Evolutionary conservation across 2,329 filamentous ascomycete species (phyloP).

Genomic region (Fusarium domesticum): DNA sequence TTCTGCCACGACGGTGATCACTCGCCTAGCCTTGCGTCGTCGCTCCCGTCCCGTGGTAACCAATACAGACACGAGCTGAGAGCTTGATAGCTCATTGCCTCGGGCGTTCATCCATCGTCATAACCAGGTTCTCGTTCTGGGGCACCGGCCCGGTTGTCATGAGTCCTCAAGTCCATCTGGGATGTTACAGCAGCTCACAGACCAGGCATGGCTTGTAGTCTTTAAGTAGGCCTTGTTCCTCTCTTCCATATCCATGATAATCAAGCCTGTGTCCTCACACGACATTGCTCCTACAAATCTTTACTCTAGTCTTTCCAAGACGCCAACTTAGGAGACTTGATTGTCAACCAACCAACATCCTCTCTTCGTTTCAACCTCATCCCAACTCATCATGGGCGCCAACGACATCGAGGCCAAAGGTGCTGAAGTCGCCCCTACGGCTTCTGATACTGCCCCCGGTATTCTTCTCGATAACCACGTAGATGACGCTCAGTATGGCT

Average conservation of each 20-base stretch:
- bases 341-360: not conserved
- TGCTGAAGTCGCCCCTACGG: slow-evolving; percentile 21
- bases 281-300: slow-evolving; percentile 14
- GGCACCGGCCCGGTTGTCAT: slow-evolving; percentile 23
- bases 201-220: slow-evolving; percentile 10
- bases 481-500: slow-evolving; percentile 30
- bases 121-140: slow-evolving; percentile 15
- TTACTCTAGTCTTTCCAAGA: slow-evolving; percentile 4
- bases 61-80: too few relatives aligned
- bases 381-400: slow-evolving; percentile 21
- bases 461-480: slow-evolving; percentile 27
- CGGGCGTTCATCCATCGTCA: slow-evolving; percentile 18
- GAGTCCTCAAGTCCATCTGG: slow-evolving; percentile 3
- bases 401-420: slow-evolving; percentile 26
- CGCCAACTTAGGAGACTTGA: too few relatives aligned
- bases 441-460: slow-evolving; percentile 27
- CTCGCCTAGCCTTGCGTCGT: too few relatives aligned
- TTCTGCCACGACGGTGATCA: slow-evolving; percentile 3
- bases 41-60: not conserved
- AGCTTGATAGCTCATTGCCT: slow-evolving; percentile 1
- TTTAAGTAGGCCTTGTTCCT: slow-evolving; percentile 18
- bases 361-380: slow-evolving; percentile 1
- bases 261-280: slow-evolving; percentile 20
- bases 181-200: slow-evolving; percentile 9
- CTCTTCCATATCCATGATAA: slow-evolving; percentile 9